Base-by-base conservation (phyloP, 2,329 filamentous ascomycete genomes). In the Aspergillus eucalypticola region DNA sequence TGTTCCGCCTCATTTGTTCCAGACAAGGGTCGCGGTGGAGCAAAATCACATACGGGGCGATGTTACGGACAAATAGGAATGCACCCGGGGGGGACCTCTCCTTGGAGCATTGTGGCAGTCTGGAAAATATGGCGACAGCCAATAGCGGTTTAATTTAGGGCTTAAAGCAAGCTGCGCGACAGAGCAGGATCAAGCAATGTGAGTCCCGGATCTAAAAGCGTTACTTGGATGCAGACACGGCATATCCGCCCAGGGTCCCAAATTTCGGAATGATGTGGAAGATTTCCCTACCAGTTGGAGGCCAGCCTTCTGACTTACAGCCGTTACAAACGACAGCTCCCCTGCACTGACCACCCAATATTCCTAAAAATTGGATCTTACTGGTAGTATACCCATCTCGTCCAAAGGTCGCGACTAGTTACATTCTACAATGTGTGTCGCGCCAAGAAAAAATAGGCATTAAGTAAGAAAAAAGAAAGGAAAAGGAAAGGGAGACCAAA, bases 261-360 rank as follows among this genome's bases (percentile, higher is more conserved):
- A 53, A 23, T 39, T 62, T 52, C 60, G 60, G 64, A 62, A 66
- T 60, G 57, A 62, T 60, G 56, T 58, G 54, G 41, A 41, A 60
- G 53, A 50, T 44, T 58, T 58, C 17, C 60, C 62, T 63, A 29
- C 59, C 60, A 60, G 54, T 60, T 58, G 59, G 56, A 59, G 51
- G 54, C 55, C 38, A 61, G 42, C 41, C 56, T 59, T 60, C 44
- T 62, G 59, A 63, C 60, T 56, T 61, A 68, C 59, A 64, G 60
- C 63, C 66, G 66, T 67, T 67, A 53, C 32, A 35, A 35, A 35
- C 52, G 55, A 60, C 55, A 60, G 63, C 59, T 52, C 59, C 35
- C 42, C 61, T 65, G 64, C 65, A 66, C 64, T 60, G 66, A 64
- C 66, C 65, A 66, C 61, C 65, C n/a, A 60, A 66, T 67, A 63